Conservation (phyloP, 257 asterid genomes). For the Striga asiatica region DNA sequence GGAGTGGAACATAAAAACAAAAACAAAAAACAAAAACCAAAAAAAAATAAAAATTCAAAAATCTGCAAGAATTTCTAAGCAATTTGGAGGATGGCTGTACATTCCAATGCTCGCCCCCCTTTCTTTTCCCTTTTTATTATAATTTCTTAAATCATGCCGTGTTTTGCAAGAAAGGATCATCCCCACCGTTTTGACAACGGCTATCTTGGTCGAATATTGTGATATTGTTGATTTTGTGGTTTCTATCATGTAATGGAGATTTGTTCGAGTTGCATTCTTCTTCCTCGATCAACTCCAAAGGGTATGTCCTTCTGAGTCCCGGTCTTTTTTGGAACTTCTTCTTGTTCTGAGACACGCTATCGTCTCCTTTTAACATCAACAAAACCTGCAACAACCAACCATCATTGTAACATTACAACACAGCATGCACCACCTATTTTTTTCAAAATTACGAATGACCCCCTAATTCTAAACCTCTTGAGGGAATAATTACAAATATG, state of each 20-base stretch:
- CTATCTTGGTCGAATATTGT: conserved; percentile 14
- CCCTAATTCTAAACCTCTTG: too few species aligned
- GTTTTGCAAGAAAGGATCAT: conserved; percentile 5
- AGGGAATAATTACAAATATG: too few species aligned
- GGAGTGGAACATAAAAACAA: too few species aligned
- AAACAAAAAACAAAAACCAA: not conserved
- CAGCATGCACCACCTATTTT: too few species aligned
- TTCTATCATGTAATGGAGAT: conserved; percentile 12
- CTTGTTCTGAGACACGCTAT: conserved; percentile 43
- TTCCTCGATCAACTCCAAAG: conserved; percentile 30
- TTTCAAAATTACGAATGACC: too few species aligned
- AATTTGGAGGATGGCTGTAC: conserved; percentile 14
- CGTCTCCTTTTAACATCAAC: conserved; percentile 67
- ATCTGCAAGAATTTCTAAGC: too few species aligned
- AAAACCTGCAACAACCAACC: conserved; percentile 53
- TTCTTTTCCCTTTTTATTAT: not conserved
- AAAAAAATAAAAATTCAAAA: not conserved
- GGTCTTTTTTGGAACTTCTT: conserved; percentile 66
- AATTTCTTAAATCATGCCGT: too few species aligned
- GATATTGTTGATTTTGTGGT: conserved; percentile 16
- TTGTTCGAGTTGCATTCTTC: conserved; percentile 28
- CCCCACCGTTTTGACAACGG: not conserved
- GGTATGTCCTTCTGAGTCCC: conserved; percentile 43
- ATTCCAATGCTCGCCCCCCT: conserved; percentile 14
- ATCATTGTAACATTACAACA: too few species aligned